These are phyloP conservation scores for Moniliophthora roreri DNA, from an alignment of 1,284 basidiomycete genomes.

Conservation along the genomic window DNA sequence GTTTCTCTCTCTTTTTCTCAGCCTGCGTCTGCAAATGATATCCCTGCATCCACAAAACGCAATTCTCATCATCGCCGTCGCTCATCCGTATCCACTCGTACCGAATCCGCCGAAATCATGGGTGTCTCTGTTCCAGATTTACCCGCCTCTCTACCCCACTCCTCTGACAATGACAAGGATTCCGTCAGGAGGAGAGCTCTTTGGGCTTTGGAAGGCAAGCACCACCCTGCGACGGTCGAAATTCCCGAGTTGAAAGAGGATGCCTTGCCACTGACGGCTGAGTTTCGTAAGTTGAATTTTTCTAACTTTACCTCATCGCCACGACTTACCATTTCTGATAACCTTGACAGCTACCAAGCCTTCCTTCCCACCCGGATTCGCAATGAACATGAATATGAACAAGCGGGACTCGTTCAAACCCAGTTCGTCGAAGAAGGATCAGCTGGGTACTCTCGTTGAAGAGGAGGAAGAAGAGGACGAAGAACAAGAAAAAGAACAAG, in stretches of 20 bases:
- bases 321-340: constrained; percentile 15
- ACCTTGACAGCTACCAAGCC: constrained; percentile 46
- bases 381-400: constrained; percentile 42
- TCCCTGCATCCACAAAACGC: constrained; percentile 46
- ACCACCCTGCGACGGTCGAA: constrained; percentile 66
- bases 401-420: constrained; percentile 82
- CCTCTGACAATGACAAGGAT: constrained; percentile 71
- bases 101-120: constrained; percentile 83
- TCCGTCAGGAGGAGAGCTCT: constrained; percentile 76
- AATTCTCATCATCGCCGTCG: constrained; percentile 76
- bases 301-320: constrained; percentile 8
- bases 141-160: constrained; percentile 52
- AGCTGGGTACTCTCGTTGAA: constrained; percentile 73
- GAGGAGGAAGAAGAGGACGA: constrained; percentile 81
- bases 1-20: constrained; percentile 26
- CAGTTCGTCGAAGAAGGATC: constrained; percentile 64
- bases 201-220: constrained; percentile 77
- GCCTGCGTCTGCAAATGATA: constrained; percentile 8
- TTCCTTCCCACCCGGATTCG: constrained; percentile 50
- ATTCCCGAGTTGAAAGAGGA: constrained; percentile 67
- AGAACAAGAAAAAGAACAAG: constrained; percentile 5
- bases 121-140: constrained; percentile 68
- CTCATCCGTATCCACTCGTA: constrained; percentile 82
- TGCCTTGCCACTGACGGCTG: too few species aligned
- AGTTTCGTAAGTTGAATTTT: constrained; percentile 54